Conservation (phyloP, 2,329 filamentous ascomycete genomes). For the Neurospora sp. region DNA sequence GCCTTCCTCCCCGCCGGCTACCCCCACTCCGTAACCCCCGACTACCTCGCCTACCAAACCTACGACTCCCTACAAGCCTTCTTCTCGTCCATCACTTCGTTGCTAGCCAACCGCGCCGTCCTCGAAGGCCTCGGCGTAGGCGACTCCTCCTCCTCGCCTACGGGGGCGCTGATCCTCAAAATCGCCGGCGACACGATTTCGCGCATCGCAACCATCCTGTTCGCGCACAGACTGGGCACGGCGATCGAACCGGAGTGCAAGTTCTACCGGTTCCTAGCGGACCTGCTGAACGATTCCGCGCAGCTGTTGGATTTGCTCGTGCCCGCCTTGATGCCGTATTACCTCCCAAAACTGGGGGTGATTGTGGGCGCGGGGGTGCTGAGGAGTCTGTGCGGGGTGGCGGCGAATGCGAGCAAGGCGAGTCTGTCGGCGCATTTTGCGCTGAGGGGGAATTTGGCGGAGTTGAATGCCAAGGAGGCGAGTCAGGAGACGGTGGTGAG, state of each 20-base stretch:
- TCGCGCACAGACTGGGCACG: constrained; percentile 72
- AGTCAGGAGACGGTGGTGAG: constrained; percentile 93
- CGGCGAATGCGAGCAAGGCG: constrained; percentile 82
- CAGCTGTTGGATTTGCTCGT: constrained; percentile 80
- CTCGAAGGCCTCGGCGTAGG: constrained; percentile 75
- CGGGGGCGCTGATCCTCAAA: constrained; percentile 69
- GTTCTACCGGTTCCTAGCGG: constrained; percentile 75
- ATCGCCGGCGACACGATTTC: constrained; percentile 75
- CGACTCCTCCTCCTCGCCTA: constrained; percentile 67
- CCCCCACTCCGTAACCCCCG: constrained; percentile 72
- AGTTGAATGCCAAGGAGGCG: constrained; percentile 90
- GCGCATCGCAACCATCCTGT: constrained; percentile 73
- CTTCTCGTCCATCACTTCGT: constrained; percentile 67
- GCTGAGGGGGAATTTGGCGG: constrained; percentile 73
- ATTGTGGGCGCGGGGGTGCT: constrained; percentile 42
- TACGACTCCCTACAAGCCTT: constrained; percentile 77
- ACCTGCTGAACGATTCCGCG: constrained; percentile 78
- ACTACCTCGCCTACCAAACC: constrained; percentile 67
- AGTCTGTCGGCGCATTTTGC: constrained; percentile 90
- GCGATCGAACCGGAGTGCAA: constrained; percentile 87
- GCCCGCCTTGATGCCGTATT: constrained; percentile 50
- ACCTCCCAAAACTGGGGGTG: constrained; percentile 36
- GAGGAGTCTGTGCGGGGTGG: constrained; percentile 70
- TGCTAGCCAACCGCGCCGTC: constrained; percentile 74
- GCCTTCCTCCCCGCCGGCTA: constrained; percentile 83